Base-by-base conservation (phyloP, 805 yeast species). In the Candida jianshihensis region DNA sequence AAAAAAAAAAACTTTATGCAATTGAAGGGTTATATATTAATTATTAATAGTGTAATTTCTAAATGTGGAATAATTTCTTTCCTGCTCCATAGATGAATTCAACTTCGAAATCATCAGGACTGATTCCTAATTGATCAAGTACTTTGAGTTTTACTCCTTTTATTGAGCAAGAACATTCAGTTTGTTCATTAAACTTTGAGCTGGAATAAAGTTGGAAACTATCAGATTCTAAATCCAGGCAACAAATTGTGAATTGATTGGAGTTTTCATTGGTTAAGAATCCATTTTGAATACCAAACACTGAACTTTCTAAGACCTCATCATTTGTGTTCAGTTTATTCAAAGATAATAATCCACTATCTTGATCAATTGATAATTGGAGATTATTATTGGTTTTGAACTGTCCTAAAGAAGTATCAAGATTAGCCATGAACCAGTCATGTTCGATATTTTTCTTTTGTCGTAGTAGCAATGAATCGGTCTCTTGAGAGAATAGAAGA, bases 331-430 rank as follows among this genome's bases (percentile, higher is more conserved):
- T n/a, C n/a, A n/a, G n/a, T n/a, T n/a, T n/a, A n/a, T n/a, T n/a
- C n/a, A n/a, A n/a, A 11, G 30, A 17, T 28, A 28, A n/a, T 7
- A 5, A 10, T 11, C 30, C 30, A 14, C 18, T n/a, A 4, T 28
- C 11, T 5, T 9, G 21, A 28, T 28, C 13, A 13, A 28, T 14
- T 5, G 16, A 4, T 11, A 28, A 17, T 6, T 13, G 6, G 5
- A 67, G 63, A 13, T 70, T 80, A 43, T 81, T 81, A 48, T 81
- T 61, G 46, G 68, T 70, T 36, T 64, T 63, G 33, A 64, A 53
- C 41, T 66, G 50, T 20, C 52, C 64, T 14, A 9, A 5, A 7
- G 68, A 62, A 7, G 70, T 56, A 12, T 88, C 85, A 54, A 80
- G 79, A n/a, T 50, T 41, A 57, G 75, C 66, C 48, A 17, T 17